These are phyloP conservation scores for Quercus ilex DNA, from an alignment of 306 rosid genomes.

Conservation along the genomic window DNA sequence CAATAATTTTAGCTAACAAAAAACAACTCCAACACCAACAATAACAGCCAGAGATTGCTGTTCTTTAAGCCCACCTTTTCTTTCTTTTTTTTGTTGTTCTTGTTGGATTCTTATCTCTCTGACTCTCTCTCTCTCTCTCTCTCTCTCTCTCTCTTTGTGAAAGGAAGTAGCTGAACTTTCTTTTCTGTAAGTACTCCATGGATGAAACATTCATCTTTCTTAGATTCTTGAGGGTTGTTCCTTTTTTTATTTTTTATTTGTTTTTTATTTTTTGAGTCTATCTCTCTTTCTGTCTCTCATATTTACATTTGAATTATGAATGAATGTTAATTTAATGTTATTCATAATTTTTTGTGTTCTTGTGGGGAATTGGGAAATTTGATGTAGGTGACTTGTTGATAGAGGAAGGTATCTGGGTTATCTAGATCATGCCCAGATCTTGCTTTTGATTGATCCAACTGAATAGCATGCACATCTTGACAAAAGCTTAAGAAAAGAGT, in stretches of 20 bases:
- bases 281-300: neutral
- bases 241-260: neutral
- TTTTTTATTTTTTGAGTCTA: no score
- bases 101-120: slow-evolving; percentile 15
- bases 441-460: slow-evolving; percentile 49
- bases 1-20: slow-evolving; percentile 18
- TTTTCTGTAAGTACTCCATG: slow-evolving; percentile 24
- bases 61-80: slow-evolving; percentile 36
- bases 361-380: slow-evolving; percentile 15
- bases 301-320: slow-evolving; percentile 1
- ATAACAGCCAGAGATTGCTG: slow-evolving; percentile 54
- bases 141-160: slow-evolving; percentile 1
- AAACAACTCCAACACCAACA: slow-evolving; percentile 28
- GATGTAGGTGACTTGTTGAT: slow-evolving; percentile 34
- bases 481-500: slow-evolving; percentile 21
- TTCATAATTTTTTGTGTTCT: slow-evolving; percentile 13
- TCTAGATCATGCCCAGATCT: slow-evolving; percentile 83
- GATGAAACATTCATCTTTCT: slow-evolving; percentile 28
- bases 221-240: slow-evolving; percentile 13
- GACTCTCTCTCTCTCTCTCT: slow-evolving; percentile 8
- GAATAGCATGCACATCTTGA: slow-evolving; percentile 24
- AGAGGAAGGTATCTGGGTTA: slow-evolving; percentile 40
- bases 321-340: slow-evolving; percentile 31
- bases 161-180: slow-evolving; percentile 32
- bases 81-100: slow-evolving; percentile 7